Conservation (phyloP, 73 alveolate genomes). For the Paramecium biaurelia region DNA sequence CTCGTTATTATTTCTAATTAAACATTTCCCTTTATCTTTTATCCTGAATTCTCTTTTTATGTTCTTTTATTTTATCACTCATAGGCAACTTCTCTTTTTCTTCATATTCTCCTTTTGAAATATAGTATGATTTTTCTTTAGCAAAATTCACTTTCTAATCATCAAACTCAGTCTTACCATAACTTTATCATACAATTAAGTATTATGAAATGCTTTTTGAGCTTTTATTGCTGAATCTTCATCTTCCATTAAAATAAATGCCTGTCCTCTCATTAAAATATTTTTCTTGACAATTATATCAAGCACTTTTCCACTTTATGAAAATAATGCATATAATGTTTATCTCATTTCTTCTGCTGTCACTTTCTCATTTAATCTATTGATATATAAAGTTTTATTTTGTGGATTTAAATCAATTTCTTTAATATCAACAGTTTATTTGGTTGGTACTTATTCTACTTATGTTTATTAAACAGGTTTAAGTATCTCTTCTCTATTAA, state of each 20-base stretch:
- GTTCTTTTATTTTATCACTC: conserved; percentile 50
- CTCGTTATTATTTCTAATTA: not conserved
- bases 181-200: conserved; percentile 51
- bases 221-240: conserved; percentile 72
- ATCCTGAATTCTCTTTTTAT: not conserved
- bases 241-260: conserved; percentile 88
- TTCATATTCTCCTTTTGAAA: not conserved
- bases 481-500: conserved; percentile 28
- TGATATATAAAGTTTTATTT: conserved; percentile 86
- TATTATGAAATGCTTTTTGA: conserved; percentile 19
- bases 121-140: conserved; percentile 28
- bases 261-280: conserved; percentile 91
- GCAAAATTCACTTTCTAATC: conserved; percentile 37
- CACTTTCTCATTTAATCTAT: conserved; percentile 89
- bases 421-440: not conserved
- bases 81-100: conserved; percentile 46
- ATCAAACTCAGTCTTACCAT: conserved; percentile 31
- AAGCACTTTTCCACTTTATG: conserved; percentile 85
- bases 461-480: not conserved
- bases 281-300: conserved; percentile 83
- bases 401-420: conserved; percentile 51
- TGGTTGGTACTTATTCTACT: not conserved
- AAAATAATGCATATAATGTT: conserved; percentile 83
- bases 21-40: not conserved
- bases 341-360: conserved; percentile 81